Evolutionary conservation across 1,139 yeast genomes (phyloP).

Genomic region (Scheffersomyces quercinus): DNA sequence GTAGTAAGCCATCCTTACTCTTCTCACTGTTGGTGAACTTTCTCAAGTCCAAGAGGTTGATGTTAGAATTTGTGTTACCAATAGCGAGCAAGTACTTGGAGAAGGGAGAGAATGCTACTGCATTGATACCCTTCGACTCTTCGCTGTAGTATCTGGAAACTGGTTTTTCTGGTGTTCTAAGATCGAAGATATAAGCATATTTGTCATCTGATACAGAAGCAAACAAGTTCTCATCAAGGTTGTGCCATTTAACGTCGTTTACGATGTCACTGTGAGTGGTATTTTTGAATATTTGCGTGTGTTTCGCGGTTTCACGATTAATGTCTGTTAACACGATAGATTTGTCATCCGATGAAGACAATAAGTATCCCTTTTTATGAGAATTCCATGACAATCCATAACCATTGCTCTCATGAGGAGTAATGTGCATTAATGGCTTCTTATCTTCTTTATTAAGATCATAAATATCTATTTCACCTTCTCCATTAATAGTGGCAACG

Average conservation of each 20-base stretch:
- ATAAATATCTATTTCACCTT: conserved; percentile 73
- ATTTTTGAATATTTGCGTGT: conserved; percentile 20
- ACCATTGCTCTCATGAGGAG: conserved; percentile 66
- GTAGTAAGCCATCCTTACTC: conserved; percentile 39
- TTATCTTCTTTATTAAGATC: conserved; percentile 37
- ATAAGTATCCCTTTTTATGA: conserved; percentile 45
- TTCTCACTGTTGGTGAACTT: conserved; percentile 31
- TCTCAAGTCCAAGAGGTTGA: conserved; percentile 62
- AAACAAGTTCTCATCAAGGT: conserved; percentile 47
- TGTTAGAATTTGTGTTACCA: conserved; percentile 70
- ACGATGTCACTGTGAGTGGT: conserved; percentile 57
- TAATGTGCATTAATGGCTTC: conserved; percentile 29
- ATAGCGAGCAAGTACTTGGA: conserved; percentile 60
- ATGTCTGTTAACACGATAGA: conserved; percentile 62
- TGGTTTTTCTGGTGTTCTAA: conserved; percentile 28
- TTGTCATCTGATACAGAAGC: conserved; percentile 76
- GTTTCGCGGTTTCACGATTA: conserved; percentile 10
- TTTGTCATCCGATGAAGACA: conserved; percentile 66
- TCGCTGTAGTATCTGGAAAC: conserved; percentile 30
- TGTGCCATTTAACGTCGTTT: conserved; percentile 75
- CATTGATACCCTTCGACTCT: conserved; percentile 52
- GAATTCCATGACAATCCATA: conserved; percentile 72
- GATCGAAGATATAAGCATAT: conserved; percentile 44
- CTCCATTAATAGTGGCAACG: conserved; percentile 77
- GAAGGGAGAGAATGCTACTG: conserved; percentile 65